These are phyloP conservation scores for Mallotus nudiflorus DNA, from an alignment of 345 rosid genomes.

Conservation along the genomic window DNA sequence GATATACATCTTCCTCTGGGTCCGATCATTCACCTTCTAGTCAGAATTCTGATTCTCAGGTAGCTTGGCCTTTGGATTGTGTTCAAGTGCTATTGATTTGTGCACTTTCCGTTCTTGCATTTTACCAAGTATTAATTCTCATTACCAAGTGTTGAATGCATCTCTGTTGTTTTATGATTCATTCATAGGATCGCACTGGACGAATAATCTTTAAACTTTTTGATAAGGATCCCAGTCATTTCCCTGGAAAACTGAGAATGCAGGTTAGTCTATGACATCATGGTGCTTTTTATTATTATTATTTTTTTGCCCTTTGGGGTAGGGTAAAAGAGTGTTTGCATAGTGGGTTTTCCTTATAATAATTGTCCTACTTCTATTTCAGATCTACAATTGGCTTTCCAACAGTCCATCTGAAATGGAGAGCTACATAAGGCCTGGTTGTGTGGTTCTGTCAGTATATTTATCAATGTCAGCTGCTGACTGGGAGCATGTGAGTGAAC, in stretches of 20 bases:
- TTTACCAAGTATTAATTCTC: background rate
- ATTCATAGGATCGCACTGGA: constrained; percentile 63
- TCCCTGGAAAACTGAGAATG: constrained; percentile 61
- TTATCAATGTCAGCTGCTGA: constrained; percentile 64
- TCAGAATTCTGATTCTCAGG: constrained; percentile 80
- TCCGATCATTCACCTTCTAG: constrained; percentile 87
- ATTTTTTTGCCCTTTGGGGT: background rate
- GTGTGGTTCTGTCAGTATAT: constrained; percentile 78
- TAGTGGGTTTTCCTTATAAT: constrained; percentile 5
- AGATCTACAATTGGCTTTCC: constrained; percentile 89
- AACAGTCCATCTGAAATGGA: constrained; percentile 93
- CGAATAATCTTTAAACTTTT: constrained; percentile 69
- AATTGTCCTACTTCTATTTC: constrained; percentile 26
- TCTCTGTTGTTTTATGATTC: constrained; percentile 12
- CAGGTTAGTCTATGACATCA: constrained; percentile 44
- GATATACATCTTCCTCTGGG: constrained; percentile 80
- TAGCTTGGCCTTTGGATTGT: constrained; percentile 19
- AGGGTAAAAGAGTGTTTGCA: constrained; percentile 2
- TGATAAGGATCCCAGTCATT: constrained; percentile 83
- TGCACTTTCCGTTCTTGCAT: background rate
- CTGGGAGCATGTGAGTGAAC: constrained; percentile 77
- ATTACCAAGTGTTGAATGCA: background rate
- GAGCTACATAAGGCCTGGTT: constrained; percentile 95
- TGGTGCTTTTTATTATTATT: background rate
- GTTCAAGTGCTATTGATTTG: background rate